Evolutionary conservation across 768 basidiomycete species (phyloP), one percentile per base, ranked within the genome.

Genomic region (Termitomyces sp.): DNA sequence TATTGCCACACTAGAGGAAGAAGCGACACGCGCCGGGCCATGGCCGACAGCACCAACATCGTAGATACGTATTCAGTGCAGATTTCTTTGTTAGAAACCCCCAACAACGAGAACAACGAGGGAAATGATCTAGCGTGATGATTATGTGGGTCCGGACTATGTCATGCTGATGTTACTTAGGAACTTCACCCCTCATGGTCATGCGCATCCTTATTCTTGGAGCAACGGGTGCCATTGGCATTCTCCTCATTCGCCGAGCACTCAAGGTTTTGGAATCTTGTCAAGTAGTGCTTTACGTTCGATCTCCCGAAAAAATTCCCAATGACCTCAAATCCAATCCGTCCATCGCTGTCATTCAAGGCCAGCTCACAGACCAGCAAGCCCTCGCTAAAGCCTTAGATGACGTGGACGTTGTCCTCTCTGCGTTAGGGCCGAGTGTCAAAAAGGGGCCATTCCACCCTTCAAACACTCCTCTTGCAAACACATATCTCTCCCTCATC

Each of bases 201-300:
- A 68, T 66, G 82, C 84, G 76, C 26, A 64, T 89, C 56, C 75
- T 91, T 54, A 74, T 91, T 57, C 76, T 91, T n/a, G 89, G 89
- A 18, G 85, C 79, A 24, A 91, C 89, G 3, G 88, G 89, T 1
- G 77, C 82, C 14, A 70, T 71, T 36, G 89, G 89, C 49, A 69
- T 81, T 45, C 76, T 79, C 18, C 74, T 90, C 58, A 76, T 85
- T 56, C 78, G 83, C 52, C 79, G 86, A 64, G 72, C 78, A 5
- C 78, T 91, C 18, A 65, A 72, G 18, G 70, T 71, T 22, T 71
- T 72, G 43, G 67, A 74, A 7, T 67, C 70, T 5, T 65, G 69
- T 62, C 73, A 77, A 4, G 63, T 90, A 60, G 75, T 89, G 57
- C 62, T 90, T 54, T 89, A 82, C 55, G 87, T 81, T 12, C 83